These are phyloP conservation scores for Leccinum insolens DNA, from an alignment of 1,284 basidiomycete species.

Conservation along the genomic window DNA sequence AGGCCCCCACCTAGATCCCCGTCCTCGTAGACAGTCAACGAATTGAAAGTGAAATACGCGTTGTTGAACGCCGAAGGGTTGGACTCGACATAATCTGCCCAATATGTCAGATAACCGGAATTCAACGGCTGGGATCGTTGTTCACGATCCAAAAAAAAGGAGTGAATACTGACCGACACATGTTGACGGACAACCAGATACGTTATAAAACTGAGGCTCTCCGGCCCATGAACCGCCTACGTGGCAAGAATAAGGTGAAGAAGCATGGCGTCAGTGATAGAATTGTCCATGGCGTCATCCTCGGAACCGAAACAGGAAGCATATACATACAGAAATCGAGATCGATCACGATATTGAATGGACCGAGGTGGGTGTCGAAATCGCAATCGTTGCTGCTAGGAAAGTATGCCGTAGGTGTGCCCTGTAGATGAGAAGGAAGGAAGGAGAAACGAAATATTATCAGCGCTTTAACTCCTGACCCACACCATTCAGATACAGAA, in stretches of 20 bases:
- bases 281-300: too few relatives aligned
- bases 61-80: slow-evolving; percentile 18
- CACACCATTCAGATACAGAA: neutral
- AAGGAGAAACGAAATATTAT: neutral
- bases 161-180: slow-evolving; percentile 33
- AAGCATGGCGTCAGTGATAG: neutral
- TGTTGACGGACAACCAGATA: slow-evolving; percentile 37
- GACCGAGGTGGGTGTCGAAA: slow-evolving; percentile 21
- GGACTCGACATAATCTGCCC: slow-evolving; percentile 17
- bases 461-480: neutral
- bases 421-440: slow-evolving; percentile 10
- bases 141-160: neutral
- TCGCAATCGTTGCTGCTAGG: slow-evolving; percentile 22
- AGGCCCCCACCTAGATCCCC: neutral
- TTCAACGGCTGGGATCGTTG: neutral
- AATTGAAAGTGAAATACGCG: slow-evolving; percentile 29
- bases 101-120: neutral
- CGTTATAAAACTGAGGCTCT: slow-evolving; percentile 6
- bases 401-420: slow-evolving; percentile 27
- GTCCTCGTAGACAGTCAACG: slow-evolving; percentile 20
- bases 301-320: neutral
- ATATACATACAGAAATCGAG: slow-evolving; percentile 27
- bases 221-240: slow-evolving; percentile 47
- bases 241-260: neutral
- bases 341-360: slow-evolving; percentile 28